A percentile compares a stretch with the other conserved stretches of the same genome.
Conservation (phyloP, 75 land plant genomes). For the Cryptomeria japonica region DNA sequence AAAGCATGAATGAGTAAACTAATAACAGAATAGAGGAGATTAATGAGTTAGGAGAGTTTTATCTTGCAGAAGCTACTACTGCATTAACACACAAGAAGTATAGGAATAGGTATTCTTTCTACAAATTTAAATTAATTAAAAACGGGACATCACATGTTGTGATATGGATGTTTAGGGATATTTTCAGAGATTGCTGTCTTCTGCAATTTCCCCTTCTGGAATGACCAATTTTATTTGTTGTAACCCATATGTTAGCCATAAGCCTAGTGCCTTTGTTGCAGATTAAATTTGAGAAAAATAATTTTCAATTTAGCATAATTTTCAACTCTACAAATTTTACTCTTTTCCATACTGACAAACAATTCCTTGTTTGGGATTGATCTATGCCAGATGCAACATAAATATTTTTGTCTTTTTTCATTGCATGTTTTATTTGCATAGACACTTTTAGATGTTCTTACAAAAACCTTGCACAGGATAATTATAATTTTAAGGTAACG, state of each 20-base stretch:
- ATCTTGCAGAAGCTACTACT: too few relatives aligned
- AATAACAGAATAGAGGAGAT: too few relatives aligned
- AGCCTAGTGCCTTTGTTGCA: background rate
- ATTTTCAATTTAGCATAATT: background rate
- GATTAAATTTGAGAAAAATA: background rate
- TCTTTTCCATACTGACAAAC: background rate
- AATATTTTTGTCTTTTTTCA: background rate
- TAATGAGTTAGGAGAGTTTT: too few relatives aligned
- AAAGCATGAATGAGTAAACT: too few relatives aligned
- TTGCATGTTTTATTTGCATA: background rate
- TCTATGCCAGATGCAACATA: background rate
- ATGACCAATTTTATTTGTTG: background rate
- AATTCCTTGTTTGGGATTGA: background rate
- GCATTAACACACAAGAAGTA: too few relatives aligned
- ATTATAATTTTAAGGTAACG: background rate
- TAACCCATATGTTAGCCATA: background rate
- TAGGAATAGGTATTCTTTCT: too few relatives aligned
- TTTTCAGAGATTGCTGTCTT: background rate
- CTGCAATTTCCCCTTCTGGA: background rate
- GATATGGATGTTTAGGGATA: background rate
- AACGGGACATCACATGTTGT: background rate
- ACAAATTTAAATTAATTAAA: too few relatives aligned
- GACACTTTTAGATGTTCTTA: background rate
- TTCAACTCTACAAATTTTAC: background rate
- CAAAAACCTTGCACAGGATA: background rate